phyloP scores from a whole-genome alignment of 805 yeast genomes.

The Grigorovia humatica region DNA sequence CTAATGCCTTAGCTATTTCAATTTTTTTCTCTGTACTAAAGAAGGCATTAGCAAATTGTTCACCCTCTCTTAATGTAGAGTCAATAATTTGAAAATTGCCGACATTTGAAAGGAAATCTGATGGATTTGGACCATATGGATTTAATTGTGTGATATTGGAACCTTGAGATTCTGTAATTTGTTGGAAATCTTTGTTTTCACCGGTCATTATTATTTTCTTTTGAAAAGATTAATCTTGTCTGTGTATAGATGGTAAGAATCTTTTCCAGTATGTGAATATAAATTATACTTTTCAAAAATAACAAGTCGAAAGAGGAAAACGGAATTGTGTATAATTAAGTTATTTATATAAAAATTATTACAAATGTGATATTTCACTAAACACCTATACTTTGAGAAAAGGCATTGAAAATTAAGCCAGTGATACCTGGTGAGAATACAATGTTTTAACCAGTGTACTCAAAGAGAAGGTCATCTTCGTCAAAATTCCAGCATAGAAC shows the following conservation, averaged over 20 bases:
- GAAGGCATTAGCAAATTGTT: conserved; percentile 96
- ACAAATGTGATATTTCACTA: not conserved
- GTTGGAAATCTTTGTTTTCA: conserved; percentile 5
- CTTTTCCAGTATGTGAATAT: not conserved
- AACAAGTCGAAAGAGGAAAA: not conserved
- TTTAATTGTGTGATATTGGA: conserved; percentile 36
- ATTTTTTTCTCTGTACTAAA: conserved; percentile 90
- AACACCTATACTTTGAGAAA: not conserved
- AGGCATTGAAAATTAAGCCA: not conserved
- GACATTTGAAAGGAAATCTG: conserved; percentile 85
- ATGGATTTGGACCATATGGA: conserved; percentile 94
- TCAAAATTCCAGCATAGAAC: not conserved
- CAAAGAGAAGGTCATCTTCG: not conserved
- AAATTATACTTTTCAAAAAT: not conserved
- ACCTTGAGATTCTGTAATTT: conserved; percentile 7
- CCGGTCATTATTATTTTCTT: not conserved
- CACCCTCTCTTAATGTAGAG: conserved; percentile 95
- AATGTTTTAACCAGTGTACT: not conserved
- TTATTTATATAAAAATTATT: not conserved
- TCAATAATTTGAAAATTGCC: conserved; percentile 83
- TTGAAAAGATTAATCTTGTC: not conserved
- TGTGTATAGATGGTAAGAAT: too few species aligned
- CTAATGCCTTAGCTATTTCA: conserved; percentile 93
- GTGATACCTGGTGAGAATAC: not conserved
- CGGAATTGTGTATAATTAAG: not conserved